Evolutionary conservation across 371 early-diverging fungal species (phyloP).

Genomic region (Mortierella sp.): DNA sequence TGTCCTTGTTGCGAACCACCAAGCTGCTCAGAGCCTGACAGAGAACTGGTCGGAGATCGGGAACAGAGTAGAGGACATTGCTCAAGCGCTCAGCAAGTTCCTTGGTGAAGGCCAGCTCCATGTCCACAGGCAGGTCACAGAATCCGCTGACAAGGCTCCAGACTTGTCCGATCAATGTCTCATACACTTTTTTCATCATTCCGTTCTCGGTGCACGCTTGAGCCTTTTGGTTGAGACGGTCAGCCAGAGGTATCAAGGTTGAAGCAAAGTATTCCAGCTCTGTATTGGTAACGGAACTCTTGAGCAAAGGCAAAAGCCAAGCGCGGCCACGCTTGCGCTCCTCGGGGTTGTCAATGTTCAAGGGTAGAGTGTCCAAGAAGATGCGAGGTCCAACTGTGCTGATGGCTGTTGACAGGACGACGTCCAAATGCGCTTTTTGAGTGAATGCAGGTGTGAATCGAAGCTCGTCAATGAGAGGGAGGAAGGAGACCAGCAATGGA

Average conservation of each 20-base stretch:
- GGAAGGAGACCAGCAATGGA: slow-evolving; percentile 69
- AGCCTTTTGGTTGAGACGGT: slow-evolving; percentile 75
- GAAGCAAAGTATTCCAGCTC: slow-evolving; percentile 80
- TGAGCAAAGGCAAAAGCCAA: slow-evolving; percentile 84
- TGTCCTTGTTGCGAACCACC: slow-evolving; percentile 72
- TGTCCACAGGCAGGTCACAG: slow-evolving; percentile 84
- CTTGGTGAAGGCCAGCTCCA: slow-evolving; percentile 68
- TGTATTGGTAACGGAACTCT: slow-evolving; percentile 81
- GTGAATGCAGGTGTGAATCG: slow-evolving; percentile 86
- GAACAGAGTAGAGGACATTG: slow-evolving; percentile 71
- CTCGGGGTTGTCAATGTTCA: slow-evolving; percentile 81
- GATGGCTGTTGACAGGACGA: slow-evolving; percentile 82
- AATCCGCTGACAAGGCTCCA: slow-evolving; percentile 91
- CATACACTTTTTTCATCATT: slow-evolving; percentile 91
- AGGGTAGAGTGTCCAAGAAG: slow-evolving; percentile 83
- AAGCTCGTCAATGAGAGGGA: slow-evolving; percentile 78
- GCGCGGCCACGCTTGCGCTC: slow-evolving; percentile 74
- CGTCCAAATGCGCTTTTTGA: slow-evolving; percentile 87
- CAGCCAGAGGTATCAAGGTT: slow-evolving; percentile 80
- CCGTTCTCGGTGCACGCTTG: slow-evolving; percentile 70
- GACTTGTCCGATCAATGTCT: slow-evolving; percentile 87
- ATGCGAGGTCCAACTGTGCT: slow-evolving; percentile 82
- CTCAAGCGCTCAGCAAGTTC: slow-evolving; percentile 77
- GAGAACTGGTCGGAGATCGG: slow-evolving; percentile 84
- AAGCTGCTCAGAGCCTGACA: slow-evolving; percentile 80